Evolutionary conservation across 768 basidiomycete species (phyloP), one percentile per base, ranked within the genome.

Genomic region (Podaxis sp.): DNA sequence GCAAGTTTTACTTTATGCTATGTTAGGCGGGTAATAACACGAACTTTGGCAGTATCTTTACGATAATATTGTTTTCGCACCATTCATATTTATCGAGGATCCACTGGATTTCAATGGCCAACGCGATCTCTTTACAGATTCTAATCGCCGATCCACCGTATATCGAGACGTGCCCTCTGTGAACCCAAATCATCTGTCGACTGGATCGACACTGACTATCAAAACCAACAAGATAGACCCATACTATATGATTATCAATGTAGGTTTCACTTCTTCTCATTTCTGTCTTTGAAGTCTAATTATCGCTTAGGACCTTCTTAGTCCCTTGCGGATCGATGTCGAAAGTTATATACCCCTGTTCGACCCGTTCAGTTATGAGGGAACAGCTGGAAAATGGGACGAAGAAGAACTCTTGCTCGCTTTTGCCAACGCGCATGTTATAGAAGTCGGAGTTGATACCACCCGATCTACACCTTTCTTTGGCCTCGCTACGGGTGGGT

Each of bases 41-140:
- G 56, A 55, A 49, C 48, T 54, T 42, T 44, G 44, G 2, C 67
- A 97, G 94, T 96, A 90, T 68, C 95, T 95, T 72, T 99, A 90
- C 72, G 97, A 99, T 76, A 98, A 99, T 69, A 96, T 96, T 63
- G 87, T 95, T 19, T 95, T 95, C 74, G 92, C 93, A 28, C 96
- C 95, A 0, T 99, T 99, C 76, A 92, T 98, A 57, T 98, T 95
- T 68, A 90, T 98, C 65, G 97, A 98, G 72, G 95, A 96, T 71
- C 89, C 92, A 12, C 68, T 87, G 49, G 93, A 96, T 66, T 79
- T 84, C 22, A 87, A 84, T 67, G 84, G 82, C 30, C 83, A 85
- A 65, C 79, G 78, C 38, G 80, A 79, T n/a, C 68, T 81, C 54
- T 65, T 77, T 33, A 67, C 78, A 1, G 86, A 90, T 51, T 70